Conservation (phyloP, 257 asterid species). For the Hygrophila difformis region DNA sequence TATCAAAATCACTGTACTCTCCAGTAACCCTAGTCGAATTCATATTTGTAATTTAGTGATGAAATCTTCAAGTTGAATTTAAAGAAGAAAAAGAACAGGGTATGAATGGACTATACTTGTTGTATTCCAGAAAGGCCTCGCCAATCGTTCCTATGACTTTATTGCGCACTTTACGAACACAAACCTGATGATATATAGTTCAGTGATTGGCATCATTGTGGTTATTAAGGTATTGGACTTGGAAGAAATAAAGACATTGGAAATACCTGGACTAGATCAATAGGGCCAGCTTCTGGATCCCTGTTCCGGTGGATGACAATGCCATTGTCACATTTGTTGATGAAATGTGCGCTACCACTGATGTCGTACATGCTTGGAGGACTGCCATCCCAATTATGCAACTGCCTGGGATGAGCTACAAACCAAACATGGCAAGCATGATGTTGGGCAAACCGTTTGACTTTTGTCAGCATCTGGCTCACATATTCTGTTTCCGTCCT, state of each 20-base stretch:
- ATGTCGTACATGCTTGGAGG: constrained; percentile 91
- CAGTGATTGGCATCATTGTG: background rate
- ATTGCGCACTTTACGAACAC: constrained; percentile 89
- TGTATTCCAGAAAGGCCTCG: constrained; percentile 63
- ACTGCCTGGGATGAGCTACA: constrained; percentile 99
- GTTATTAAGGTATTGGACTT: background rate
- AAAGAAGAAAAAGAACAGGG: no score
- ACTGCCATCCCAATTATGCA: constrained; percentile 78
- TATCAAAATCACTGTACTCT: no score
- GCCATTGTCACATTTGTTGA: constrained; percentile 96
- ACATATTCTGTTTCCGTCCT: constrained; percentile 98
- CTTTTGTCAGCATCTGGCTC: constrained; percentile 90
- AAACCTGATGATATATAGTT: constrained; percentile 41
- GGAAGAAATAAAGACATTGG: constrained; percentile 5
- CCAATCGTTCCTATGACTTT: constrained; percentile 91
- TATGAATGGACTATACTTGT: constrained; percentile 54
- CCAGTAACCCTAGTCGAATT: no score
- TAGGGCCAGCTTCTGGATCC: constrained; percentile 80
- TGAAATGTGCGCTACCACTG: constrained; percentile 98
- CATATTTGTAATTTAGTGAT: no score
- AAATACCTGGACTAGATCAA: constrained; percentile 78
- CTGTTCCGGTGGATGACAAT: constrained; percentile 89
- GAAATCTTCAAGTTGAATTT: no score
- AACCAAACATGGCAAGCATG: constrained; percentile 98
- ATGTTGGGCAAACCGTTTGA: constrained; percentile 95